Conservation (phyloP, 2,329 filamentous ascomycete species). For the Chalara sp. region DNA sequence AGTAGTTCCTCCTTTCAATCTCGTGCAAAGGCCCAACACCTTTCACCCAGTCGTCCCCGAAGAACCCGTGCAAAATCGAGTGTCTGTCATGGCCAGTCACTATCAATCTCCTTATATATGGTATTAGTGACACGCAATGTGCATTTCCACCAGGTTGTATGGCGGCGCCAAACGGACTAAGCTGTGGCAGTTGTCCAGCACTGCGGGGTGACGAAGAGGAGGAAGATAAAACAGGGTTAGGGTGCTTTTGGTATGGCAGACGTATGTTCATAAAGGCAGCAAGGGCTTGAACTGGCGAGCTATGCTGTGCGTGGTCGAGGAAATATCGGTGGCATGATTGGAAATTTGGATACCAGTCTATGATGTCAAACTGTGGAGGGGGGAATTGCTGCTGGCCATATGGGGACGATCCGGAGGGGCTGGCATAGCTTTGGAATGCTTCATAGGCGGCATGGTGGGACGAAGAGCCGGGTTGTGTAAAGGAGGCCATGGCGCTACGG, state of each 20-base stretch:
- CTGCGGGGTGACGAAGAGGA: neutral
- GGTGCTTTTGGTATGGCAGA: neutral
- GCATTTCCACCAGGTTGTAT: neutral
- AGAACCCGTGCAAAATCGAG: conserved; percentile 87
- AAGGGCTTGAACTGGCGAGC: neutral
- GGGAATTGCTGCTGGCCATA: neutral
- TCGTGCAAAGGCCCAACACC: conserved; percentile 82
- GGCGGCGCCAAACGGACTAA: neutral
- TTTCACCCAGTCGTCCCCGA: conserved; percentile 83
- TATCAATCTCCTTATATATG: conserved; percentile 84
- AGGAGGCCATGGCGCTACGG: too few relatives aligned
- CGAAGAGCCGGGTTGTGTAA: too few relatives aligned
- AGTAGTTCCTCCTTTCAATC: conserved; percentile 84
- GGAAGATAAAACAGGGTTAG: neutral
- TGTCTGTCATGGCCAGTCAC: conserved; percentile 87
- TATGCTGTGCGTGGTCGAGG: neutral
- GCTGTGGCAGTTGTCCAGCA: too few relatives aligned
- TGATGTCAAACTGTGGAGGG: neutral
- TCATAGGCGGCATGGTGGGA: too few relatives aligned
- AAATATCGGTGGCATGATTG: neutral
- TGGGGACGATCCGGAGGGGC: too few relatives aligned
- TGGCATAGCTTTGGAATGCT: too few relatives aligned
- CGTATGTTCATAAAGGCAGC: neutral
- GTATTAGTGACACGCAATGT: conserved; percentile 60
- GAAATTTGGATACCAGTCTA: neutral